These are phyloP conservation scores for Gaultheria prostrata DNA, from an alignment of 148 eudicot species.

Conservation along the genomic window DNA sequence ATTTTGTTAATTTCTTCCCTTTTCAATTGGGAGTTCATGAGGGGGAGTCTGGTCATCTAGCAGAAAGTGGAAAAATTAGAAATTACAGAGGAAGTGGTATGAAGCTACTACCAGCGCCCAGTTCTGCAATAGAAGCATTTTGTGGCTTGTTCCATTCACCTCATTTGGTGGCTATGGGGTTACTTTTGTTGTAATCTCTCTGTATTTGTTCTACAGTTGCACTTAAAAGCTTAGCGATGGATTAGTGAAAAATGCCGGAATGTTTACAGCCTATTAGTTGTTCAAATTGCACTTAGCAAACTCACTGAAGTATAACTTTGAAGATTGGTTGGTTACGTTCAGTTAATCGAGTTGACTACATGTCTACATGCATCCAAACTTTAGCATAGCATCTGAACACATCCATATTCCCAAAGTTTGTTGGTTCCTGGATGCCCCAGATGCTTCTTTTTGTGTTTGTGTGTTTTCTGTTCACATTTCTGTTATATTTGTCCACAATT, in stretches of 20 bases:
- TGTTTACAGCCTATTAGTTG: conserved; percentile 6
- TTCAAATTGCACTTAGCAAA: background rate
- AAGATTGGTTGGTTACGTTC: background rate
- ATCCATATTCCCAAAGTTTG: background rate
- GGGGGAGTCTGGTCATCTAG: no score
- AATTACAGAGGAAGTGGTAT: no score
- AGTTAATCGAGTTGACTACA: background rate
- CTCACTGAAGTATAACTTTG: background rate
- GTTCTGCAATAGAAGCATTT: background rate
- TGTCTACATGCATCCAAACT: background rate
- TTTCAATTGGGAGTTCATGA: no score
- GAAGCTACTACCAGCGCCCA: background rate
- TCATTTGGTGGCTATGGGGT: background rate
- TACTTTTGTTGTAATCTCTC: background rate
- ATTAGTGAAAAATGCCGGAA: background rate
- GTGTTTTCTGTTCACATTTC: background rate
- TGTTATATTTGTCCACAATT: background rate
- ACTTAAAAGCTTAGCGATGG: background rate
- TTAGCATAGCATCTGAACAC: background rate
- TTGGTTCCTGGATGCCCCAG: background rate
- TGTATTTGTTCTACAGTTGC: background rate
- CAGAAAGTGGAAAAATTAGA: no score
- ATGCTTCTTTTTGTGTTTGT: background rate
- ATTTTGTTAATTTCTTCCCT: no score
- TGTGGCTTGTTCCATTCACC: background rate